Evolutionary conservation across 768 basidiomycete genomes (phyloP), one percentile per base, ranked within the genome.

Genomic region (Porpolomopsis calyptriformis): DNA sequence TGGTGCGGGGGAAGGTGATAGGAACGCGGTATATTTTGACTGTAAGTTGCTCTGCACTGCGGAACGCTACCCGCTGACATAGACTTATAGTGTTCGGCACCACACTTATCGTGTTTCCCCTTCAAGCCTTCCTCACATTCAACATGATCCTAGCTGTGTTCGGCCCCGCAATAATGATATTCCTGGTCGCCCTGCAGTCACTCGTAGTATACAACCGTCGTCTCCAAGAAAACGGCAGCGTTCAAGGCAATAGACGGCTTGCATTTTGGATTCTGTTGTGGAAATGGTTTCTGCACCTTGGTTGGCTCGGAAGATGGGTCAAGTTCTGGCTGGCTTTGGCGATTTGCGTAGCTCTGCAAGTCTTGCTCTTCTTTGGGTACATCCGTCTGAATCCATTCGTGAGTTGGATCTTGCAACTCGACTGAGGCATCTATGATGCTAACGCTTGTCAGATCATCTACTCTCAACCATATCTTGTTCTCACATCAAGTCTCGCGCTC

Each of bases 21-120:
- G 59, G 24, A 58, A 60, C 38, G 57, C 64, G 2, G 80, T 85
- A 4, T 87, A 85, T 61, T 85, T 88, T 54, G 87, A 89, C 55
- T 37, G 87, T 88, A 53, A 61, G 82, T 55, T 39, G 18, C 46
- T 14, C 12, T 23, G 27, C n/a, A 5, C 26, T 38, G 19, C 12
- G 40, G 6, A n/a, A 49, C 44, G 36, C 43, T 19, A n/a, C 34
- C 33, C 4, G 48, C 44, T 38, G 20, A 14, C 29, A 19, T 39
- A 19, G 34, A 16, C 24, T 11, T 16, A 12, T 50, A 86, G 85
- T 88, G 14, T 80, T 85, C 52, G 77, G 74, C 43, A 51, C 61
- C 1, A 49, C 66, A 9, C 57, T 87, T 40, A 53, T 85, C 2
- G 57, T 82, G 0, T 74, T 88, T 54, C 63, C 77, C 0, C 61